Evolutionary conservation across 495 filamentous ascomycete species (phyloP).

Genomic region (Hypoxylon fuscum): DNA sequence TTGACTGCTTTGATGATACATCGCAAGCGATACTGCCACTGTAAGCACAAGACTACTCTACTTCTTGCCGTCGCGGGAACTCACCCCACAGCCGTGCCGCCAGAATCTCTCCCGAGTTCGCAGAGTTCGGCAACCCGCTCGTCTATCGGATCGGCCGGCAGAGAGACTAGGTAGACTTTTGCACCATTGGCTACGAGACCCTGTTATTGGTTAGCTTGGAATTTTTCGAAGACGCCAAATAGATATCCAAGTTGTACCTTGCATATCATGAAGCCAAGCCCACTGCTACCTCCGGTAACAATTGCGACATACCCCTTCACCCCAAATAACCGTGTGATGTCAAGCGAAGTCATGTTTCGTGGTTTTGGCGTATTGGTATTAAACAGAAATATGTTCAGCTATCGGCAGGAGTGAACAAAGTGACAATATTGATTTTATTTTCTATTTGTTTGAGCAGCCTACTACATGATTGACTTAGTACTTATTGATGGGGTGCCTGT

Average conservation of each 20-base stretch:
- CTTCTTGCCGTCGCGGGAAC: background rate
- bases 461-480: constrained; percentile 5
- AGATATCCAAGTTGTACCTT: constrained; percentile 36
- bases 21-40: constrained; percentile 48
- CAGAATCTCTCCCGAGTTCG: constrained; percentile 38
- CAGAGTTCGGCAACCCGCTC: constrained; percentile 48
- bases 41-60: background rate
- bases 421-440: background rate
- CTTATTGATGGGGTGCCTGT: constrained; percentile 6
- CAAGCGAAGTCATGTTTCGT: constrained; percentile 37
- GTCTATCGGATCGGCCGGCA: constrained; percentile 49
- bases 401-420: background rate
- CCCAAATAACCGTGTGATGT: constrained; percentile 34
- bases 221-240: background rate
- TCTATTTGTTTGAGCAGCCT: background rate
- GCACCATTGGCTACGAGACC: constrained; percentile 55
- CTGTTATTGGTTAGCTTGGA: constrained; percentile 27
- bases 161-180: constrained; percentile 52
- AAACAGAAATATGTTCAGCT: background rate
- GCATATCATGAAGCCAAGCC: constrained; percentile 56
- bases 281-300: constrained; percentile 56
- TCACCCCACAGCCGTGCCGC: constrained; percentile 51
- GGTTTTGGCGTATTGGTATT: background rate
- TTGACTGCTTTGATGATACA: constrained; percentile 50
- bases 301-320: constrained; percentile 54